A percentile compares a stretch with the other conserved stretches of the same genome.
phyloP scores from a whole-genome alignment of 2,329 filamentous ascomycete species.

The Bertia moriformis region DNA sequence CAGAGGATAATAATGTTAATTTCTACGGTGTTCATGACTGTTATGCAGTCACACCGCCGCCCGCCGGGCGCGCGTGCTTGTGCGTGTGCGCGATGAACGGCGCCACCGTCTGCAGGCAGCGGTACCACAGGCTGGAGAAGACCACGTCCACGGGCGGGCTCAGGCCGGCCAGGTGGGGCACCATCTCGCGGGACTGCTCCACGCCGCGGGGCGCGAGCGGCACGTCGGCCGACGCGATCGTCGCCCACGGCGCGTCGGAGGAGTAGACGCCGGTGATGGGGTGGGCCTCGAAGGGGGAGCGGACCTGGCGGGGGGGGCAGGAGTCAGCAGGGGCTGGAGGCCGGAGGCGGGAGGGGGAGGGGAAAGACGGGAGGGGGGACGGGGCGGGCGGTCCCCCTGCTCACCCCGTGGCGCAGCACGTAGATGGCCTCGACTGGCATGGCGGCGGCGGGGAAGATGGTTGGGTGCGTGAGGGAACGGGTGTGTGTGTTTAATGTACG shows the following conservation, averaged over 20 bases:
- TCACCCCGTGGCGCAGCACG: conserved; percentile 61
- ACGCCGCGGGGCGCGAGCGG: conserved; percentile 78
- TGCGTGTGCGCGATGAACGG: conserved; percentile 33
- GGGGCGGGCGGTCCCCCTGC: conserved; percentile 21
- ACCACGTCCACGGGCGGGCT: conserved; percentile 58
- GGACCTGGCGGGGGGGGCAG: conserved; percentile 44
- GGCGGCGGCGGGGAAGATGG: neutral
- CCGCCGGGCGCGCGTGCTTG: conserved; percentile 5
- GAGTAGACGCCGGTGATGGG: conserved; percentile 65
- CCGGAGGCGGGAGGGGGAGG: conserved; percentile 5
- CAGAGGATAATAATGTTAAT: neutral
- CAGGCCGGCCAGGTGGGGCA: conserved; percentile 41
- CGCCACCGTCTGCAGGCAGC: conserved; percentile 70
- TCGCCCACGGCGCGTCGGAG: conserved; percentile 62
- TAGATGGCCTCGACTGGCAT: conserved; percentile 63
- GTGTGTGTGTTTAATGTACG: too few species aligned
- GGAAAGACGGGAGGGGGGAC: conserved; percentile 4
- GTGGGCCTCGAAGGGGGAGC: conserved; percentile 79
- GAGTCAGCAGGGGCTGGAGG: conserved; percentile 1
- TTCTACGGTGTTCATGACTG: conserved; percentile 1
- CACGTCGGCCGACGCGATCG: conserved; percentile 76
- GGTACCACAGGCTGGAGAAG: conserved; percentile 77
- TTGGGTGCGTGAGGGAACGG: too few species aligned
- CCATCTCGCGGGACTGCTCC: conserved; percentile 68
- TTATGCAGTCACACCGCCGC: too few species aligned